Percentiles rank a stretch among this genome's conserved stretches.
Conservation (phyloP, 306 rosid species). For the Chamaecrista fasciculata region DNA sequence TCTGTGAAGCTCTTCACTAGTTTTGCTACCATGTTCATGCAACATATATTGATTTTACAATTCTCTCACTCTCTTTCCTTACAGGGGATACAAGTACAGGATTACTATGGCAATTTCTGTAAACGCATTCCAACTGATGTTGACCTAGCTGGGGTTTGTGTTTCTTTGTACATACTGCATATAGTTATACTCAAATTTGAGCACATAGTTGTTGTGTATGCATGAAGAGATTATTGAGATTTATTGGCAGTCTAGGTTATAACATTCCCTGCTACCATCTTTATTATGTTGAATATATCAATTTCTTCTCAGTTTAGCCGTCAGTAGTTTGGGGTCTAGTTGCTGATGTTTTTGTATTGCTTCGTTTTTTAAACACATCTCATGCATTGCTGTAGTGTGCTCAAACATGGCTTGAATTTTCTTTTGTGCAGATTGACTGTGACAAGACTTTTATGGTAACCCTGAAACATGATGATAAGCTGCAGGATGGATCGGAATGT, state of each 20-base stretch:
- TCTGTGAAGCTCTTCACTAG: conserved; percentile 11
- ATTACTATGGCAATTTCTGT: conserved; percentile 88
- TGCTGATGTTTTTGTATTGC: neutral
- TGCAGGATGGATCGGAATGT: conserved; percentile 98
- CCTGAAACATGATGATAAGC: conserved; percentile 91
- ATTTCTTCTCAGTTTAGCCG: neutral
- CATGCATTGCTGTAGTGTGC: neutral
- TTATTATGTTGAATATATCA: neutral
- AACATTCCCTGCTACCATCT: neutral
- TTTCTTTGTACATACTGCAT: conserved; percentile 32
- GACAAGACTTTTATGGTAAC: conserved; percentile 92
- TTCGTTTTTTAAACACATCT: neutral
- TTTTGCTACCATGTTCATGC: conserved; percentile 18
- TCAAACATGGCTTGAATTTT: conserved; percentile 16
- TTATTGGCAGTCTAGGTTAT: conserved; percentile 16
- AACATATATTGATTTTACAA: conserved; percentile 10
- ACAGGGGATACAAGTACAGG: conserved; percentile 97
- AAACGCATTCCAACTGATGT: conserved; percentile 95
- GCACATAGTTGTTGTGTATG: neutral
- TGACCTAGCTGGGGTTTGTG: conserved; percentile 90
- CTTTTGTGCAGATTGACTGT: conserved; percentile 79
- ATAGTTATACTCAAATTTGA: conserved; percentile 11
- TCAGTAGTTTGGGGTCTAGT: neutral
- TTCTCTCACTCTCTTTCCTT: conserved; percentile 29
- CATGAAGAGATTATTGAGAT: conserved; percentile 8